A percentile compares a stretch with the other conserved stretches of the same genome.
Conservation (phyloP, 2,329 filamentous ascomycete genomes). For the Hirsutella minnesotensis region DNA sequence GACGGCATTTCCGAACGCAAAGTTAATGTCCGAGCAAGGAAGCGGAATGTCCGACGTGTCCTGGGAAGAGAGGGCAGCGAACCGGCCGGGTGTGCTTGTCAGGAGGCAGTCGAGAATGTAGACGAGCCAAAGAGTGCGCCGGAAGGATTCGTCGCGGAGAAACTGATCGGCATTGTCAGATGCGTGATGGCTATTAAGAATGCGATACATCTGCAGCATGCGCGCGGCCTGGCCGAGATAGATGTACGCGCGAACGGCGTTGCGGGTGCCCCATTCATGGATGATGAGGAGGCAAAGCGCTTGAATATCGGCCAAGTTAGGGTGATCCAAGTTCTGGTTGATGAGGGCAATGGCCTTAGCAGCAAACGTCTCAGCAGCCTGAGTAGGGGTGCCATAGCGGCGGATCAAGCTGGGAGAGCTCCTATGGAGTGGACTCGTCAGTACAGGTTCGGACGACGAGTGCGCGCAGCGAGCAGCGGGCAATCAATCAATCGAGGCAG, state of each 20-base stretch:
- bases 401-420: conserved; percentile 45
- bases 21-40: conserved; percentile 50
- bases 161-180: conserved; percentile 44
- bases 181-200: conserved; percentile 42
- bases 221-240: conserved; percentile 51
- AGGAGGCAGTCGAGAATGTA: conserved; percentile 52
- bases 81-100: conserved; percentile 48
- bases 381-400: conserved; percentile 43
- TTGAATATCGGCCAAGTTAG: conserved; percentile 49
- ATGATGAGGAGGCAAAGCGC: conserved; percentile 48
- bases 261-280: conserved; percentile 50
- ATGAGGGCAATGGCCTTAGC: conserved; percentile 44
- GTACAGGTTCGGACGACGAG: background rate
- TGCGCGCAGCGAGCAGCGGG: background rate
- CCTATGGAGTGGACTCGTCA: conserved; percentile 17
- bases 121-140: conserved; percentile 49
- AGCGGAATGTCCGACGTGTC: conserved; percentile 44
- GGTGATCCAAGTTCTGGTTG: conserved; percentile 47
- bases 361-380: conserved; percentile 47
- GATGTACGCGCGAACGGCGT: conserved; percentile 50
- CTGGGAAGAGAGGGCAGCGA: conserved; percentile 40
- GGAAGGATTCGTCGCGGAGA: conserved; percentile 48
- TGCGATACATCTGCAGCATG: conserved; percentile 53
- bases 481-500: conserved; percentile 1
- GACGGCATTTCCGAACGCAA: conserved; percentile 48